Evolutionary conservation across 345 rosid genomes (phyloP).

Genomic region (Linum lewisii): DNA sequence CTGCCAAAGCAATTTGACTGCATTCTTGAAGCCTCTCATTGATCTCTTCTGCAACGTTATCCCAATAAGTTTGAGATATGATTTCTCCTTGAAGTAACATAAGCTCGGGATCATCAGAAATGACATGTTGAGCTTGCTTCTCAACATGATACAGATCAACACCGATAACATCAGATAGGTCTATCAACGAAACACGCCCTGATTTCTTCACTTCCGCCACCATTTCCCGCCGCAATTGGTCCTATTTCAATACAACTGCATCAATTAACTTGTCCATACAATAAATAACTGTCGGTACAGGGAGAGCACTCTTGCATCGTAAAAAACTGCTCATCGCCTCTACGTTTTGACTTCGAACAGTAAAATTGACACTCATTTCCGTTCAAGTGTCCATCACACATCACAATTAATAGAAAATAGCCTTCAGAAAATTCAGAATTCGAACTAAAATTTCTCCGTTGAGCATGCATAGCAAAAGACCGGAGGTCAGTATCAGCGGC

Average conservation of each 20-base stretch:
- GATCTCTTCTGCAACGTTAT: constrained; percentile 78
- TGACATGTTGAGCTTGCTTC: constrained; percentile 69
- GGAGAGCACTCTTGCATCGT: background rate
- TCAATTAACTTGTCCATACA: background rate
- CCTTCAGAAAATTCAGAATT: too few relatives aligned
- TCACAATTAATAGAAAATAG: too few relatives aligned
- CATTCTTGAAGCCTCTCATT: constrained; percentile 96
- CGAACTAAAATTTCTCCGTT: background rate
- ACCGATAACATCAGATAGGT: constrained; percentile 67
- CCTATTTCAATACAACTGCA: constrained; percentile 33
- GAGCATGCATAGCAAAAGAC: background rate
- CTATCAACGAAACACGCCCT: constrained; percentile 87
- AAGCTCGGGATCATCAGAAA: constrained; percentile 41
- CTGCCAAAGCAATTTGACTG: constrained; percentile 84
- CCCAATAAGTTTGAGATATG: constrained; percentile 91
- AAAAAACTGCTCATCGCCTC: background rate
- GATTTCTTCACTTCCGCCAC: constrained; percentile 41
- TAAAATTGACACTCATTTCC: background rate
- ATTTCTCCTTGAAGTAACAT: constrained; percentile 81
- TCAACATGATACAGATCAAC: constrained; percentile 93
- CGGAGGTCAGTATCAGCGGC: background rate
- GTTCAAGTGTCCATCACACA: too few relatives aligned
- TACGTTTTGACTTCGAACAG: background rate
- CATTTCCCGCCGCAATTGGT: constrained; percentile 75
- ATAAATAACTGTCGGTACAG: background rate